These are phyloP conservation scores for Andrographis paniculata DNA, from an alignment of 305 asterid genomes.

Conservation along the genomic window DNA sequence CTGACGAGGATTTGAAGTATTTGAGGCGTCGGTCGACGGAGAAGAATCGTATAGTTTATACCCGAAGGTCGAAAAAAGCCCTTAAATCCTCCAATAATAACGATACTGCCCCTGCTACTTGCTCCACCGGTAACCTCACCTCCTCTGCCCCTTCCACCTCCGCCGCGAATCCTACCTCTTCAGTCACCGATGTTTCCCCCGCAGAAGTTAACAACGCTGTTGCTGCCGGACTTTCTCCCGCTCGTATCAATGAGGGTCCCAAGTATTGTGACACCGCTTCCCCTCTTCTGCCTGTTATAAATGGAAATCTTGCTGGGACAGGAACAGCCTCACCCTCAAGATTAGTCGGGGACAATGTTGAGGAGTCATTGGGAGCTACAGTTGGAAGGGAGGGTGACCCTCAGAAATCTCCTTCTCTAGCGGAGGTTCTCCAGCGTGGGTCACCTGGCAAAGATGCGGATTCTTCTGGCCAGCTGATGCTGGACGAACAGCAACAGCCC, in stretches of 20 bases:
- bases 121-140: constrained; percentile 19
- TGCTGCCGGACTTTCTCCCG: constrained; percentile 15
- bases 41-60: constrained; percentile 39
- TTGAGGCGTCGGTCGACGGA: constrained; percentile 41
- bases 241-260: constrained; percentile 13
- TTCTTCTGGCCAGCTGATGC: constrained; percentile 3
- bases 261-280: constrained; percentile 12
- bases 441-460: constrained; percentile 8
- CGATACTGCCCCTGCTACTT: constrained; percentile 22
- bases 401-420: constrained; percentile 4
- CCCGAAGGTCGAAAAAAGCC: constrained; percentile 32
- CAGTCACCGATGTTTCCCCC: constrained; percentile 17
- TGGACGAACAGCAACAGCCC: background rate
- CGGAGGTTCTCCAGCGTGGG: constrained; percentile 9
- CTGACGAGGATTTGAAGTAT: constrained; percentile 35
- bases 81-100: constrained; percentile 15
- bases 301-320: constrained; percentile 8
- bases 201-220: constrained; percentile 16
- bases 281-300: constrained; percentile 2
- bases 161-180: constrained; percentile 17
- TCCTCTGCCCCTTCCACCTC: constrained; percentile 16
- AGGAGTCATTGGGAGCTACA: constrained; percentile 11
- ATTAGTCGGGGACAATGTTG: constrained; percentile 14
- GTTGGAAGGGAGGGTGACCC: constrained; percentile 18
- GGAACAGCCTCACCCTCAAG: background rate